Base-by-base conservation (phyloP, 768 basidiomycete genomes). In the Termitomyces sp. region DNA sequence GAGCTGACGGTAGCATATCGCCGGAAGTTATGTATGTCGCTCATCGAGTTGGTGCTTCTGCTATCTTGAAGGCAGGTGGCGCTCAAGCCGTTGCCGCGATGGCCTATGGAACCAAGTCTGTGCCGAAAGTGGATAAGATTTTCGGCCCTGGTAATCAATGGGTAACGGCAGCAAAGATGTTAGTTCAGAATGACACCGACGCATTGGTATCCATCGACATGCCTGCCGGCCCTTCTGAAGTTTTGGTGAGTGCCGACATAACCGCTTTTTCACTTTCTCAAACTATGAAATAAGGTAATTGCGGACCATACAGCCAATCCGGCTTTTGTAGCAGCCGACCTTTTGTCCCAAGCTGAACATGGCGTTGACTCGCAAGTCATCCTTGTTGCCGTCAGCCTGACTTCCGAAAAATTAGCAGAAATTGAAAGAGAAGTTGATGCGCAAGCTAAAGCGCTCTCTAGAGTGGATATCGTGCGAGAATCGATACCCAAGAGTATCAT, bases 81-180 rank as follows among this genome's bases (percentile, higher is more conserved):
- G 96, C 91, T 17, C 97, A 99, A 68, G 97, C 97, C 11, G 80
- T 98, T 17, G 92, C 94, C 26, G 95, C 97, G 0, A 79, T 99
- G 75, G 97, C 97, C 1, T 98, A 98, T 68, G 97, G 97, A 19
- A 99, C 97, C 6, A 79, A 91, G 68, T 89, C 89, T 4, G 93
- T 95, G 6, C 93, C 94, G 15, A 98, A 99, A 73, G 96, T 98
- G 26, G 97, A 99, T 78, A 99, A 99, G 76, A 94, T 99, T 64
- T 96, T 98, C 67, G 97, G 97, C 9, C 97, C 97, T 6, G 97
- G 97, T 26, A 99, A 99, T 69, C 97, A 98, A 70, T 99, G 95
- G 94, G 97, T 99, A 23, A 99, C 96, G 1, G 97, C 97, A 1
- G 97, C 96, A 51, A 99, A 99, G 76, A 98, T 99, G 97, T 73